Evolutionary conservation across 2,329 filamentous ascomycete genomes (phyloP), one percentile per base, ranked within the genome.

Genomic region (Pseudogymnoascus sp.): DNA sequence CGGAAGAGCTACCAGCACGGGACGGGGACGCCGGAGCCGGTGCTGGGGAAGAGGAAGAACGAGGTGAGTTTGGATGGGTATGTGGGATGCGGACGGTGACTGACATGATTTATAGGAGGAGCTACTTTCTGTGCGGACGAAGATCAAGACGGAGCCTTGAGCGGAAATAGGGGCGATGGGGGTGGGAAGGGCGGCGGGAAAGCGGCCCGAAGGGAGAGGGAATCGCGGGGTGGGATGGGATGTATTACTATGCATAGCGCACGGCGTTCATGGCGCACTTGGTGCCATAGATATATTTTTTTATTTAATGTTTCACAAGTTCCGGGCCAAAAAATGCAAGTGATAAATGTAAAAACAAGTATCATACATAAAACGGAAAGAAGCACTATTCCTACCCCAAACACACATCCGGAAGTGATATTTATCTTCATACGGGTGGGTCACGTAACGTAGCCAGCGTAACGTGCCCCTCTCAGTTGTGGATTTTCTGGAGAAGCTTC

Each of bases 21-120:
- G 49, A 75, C 72, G 29, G 71, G 79, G 66, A 87, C 84, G 4
- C 86, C 86, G 1, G 87, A 89, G 70, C 83, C 83, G 12, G 78
- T 89, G 29, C 72, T 90, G 67, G 88, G 88, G 59, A 92, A 92
- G 75, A 79, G 89, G 65, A 92, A 92, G 74, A 88, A 88, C 59
- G 88, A 90, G 77, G 83, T 83, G 68, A 77, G 78, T 75, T 61
- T 11, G 7, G 59, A 19, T 31, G 11, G 23, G 19, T 14, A 11
- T 26, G 35, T 10, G 16, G 8, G n/a, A 26, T 4, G 5, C 12
- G 26, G 14, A 33, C 1, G 1, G 16, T 4, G 16, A 26, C 62
- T 66, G 16, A 67, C 60, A 10, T 38, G n/a, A 55, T 38, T 10
- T 59, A 26, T 55, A 71, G 70, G 69, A 72, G 59, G 69, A 72